phyloP scores from a whole-genome alignment of 1,284 basidiomycete species.

The Heterobasidion parviporum region DNA sequence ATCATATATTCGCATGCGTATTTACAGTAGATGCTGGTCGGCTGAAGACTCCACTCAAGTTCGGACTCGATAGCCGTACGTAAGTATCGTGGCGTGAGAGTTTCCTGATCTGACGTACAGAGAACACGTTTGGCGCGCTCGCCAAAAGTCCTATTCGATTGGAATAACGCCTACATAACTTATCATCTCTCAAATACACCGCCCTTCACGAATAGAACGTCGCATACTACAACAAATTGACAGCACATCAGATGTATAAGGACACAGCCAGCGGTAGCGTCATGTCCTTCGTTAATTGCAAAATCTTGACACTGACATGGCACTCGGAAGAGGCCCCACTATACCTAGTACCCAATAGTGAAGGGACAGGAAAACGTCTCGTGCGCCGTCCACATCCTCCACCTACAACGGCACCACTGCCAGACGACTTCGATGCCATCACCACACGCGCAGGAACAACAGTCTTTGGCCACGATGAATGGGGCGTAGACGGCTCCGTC shows the following conservation, averaged over 20 bases:
- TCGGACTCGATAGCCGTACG: no score
- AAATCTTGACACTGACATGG: neutral
- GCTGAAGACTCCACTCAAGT: no score
- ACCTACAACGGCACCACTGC: constrained; percentile 27
- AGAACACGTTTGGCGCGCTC: no score
- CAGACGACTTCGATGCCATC: constrained; percentile 33
- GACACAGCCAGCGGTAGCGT: constrained; percentile 12
- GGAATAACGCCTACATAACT: no score
- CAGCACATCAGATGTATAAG: constrained; percentile 9
- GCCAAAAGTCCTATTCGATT: no score
- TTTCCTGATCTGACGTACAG: no score
- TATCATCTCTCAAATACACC: no score
- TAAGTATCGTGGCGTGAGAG: no score
- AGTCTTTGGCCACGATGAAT: constrained; percentile 23
- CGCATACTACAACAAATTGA: neutral
- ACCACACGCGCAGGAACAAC: constrained; percentile 28
- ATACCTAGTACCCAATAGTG: constrained; percentile 24
- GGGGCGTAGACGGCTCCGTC: constrained; percentile 14
- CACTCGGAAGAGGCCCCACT: constrained; percentile 11
- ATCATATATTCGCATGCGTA: no score
- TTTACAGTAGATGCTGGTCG: no score
- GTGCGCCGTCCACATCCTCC: constrained; percentile 24
- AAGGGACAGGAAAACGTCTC: constrained; percentile 13
- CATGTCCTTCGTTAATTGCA: neutral
- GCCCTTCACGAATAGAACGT: no score